Percentiles rank a stretch among this genome's conserved stretches.
phyloP scores from a whole-genome alignment of 2,329 filamentous ascomycete genomes.

The Lizonia empirigonia region DNA sequence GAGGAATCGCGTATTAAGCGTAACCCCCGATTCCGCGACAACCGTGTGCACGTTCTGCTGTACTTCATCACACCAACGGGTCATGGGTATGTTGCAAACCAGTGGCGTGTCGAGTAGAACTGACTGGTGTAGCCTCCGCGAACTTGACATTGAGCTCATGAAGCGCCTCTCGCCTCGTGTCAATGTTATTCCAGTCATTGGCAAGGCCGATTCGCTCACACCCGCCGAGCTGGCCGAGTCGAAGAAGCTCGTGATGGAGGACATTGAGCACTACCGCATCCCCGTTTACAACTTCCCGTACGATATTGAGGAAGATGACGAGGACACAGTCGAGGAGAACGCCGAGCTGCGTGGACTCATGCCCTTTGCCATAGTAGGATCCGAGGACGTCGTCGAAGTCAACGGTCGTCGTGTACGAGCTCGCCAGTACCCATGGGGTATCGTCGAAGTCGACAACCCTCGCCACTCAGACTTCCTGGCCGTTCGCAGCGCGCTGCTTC shows the following conservation, averaged over 20 bases:
- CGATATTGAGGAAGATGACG: slow-evolving; percentile 98
- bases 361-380: slow-evolving; percentile 98
- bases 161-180: slow-evolving; percentile 97
- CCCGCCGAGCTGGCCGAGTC: slow-evolving; percentile 96
- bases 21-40: slow-evolving; percentile 99
- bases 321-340: slow-evolving; percentile 99
- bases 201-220: slow-evolving; percentile 96
- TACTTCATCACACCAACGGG: slow-evolving; percentile 99
- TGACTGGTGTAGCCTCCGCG: slow-evolving; percentile 73
- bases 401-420: slow-evolving; percentile 90
- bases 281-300: slow-evolving; percentile 99
- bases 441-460: slow-evolving; percentile 98
- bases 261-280: slow-evolving; percentile 99
- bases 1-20: slow-evolving; percentile 99
- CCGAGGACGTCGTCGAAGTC: slow-evolving; percentile 93
- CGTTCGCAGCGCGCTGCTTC: slow-evolving; percentile 92
- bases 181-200: slow-evolving; percentile 98
- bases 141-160: slow-evolving; percentile 99
- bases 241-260: slow-evolving; percentile 99
- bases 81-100: slow-evolving; percentile 69
- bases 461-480: slow-evolving; percentile 98
- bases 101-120: background rate
- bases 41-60: slow-evolving; percentile 95
- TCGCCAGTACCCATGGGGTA: slow-evolving; percentile 97
- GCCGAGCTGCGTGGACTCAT: slow-evolving; percentile 95